phyloP scores from a whole-genome alignment of 1,284 basidiomycete genomes.

The Xerocomus cyaneibrunnescens region DNA sequence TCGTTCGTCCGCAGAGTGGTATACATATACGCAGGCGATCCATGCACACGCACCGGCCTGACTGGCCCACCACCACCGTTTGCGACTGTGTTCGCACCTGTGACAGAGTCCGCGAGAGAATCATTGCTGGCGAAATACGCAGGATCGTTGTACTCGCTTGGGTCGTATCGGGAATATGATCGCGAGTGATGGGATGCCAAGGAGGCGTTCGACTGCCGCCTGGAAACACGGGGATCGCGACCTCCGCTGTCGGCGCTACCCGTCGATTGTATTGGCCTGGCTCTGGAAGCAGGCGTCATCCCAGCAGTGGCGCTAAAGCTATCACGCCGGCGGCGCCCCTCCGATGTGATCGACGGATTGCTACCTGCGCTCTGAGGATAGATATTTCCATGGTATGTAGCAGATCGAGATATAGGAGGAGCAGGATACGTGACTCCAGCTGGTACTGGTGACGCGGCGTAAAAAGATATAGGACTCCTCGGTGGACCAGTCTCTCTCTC shows the following conservation, averaged over 20 bases:
- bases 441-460: slow-evolving; percentile 31
- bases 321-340: slow-evolving; percentile 25
- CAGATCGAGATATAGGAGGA: slow-evolving; percentile 32
- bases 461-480: slow-evolving; percentile 27
- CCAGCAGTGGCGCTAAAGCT: slow-evolving; percentile 28
- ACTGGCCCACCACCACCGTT: slow-evolving; percentile 27
- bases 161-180: slow-evolving; percentile 23
- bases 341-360: slow-evolving; percentile 25
- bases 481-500: slow-evolving; percentile 23
- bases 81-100: slow-evolving; percentile 24
- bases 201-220: slow-evolving; percentile 27
- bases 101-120: slow-evolving; percentile 26
- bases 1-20: slow-evolving; percentile 18
- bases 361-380: slow-evolving; percentile 8
- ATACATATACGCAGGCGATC: slow-evolving; percentile 27
- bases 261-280: slow-evolving; percentile 12
- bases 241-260: slow-evolving; percentile 15
- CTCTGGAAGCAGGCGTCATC: slow-evolving; percentile 25
- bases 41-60: slow-evolving; percentile 18
- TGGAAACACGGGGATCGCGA: slow-evolving; percentile 9
- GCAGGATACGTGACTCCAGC: slow-evolving; percentile 28
- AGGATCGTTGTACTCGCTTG: slow-evolving; percentile 27
- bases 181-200: slow-evolving; percentile 23
- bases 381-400: slow-evolving; percentile 7
- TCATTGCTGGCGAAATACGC: slow-evolving; percentile 28